phyloP scores from a whole-genome alignment of 345 rosid genomes.

The Isatis tinctoria region DNA sequence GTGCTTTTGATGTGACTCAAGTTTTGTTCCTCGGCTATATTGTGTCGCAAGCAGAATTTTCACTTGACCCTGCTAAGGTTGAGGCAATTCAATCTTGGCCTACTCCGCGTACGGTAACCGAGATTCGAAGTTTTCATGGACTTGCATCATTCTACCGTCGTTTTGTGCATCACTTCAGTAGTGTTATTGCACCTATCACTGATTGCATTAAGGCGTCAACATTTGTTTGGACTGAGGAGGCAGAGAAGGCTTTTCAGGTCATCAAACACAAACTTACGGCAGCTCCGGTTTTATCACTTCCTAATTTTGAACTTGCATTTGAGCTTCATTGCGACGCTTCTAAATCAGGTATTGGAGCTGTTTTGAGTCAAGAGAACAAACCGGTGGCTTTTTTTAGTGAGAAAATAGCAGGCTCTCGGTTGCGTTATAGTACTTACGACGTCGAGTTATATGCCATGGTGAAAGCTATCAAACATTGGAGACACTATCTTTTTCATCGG shows the following conservation, averaged over 20 bases:
- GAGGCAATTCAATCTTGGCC: background rate
- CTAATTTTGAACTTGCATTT: background rate
- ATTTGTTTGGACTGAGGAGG: background rate
- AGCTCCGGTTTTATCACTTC: background rate
- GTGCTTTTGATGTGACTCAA: background rate
- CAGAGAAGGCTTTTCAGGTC: background rate
- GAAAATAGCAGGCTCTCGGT: background rate
- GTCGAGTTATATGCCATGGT: background rate
- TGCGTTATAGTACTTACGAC: background rate
- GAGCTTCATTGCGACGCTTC: background rate
- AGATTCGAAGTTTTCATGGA: background rate
- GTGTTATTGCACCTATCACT: background rate
- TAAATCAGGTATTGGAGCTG: background rate
- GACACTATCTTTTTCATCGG: background rate
- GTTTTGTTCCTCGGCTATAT: background rate
- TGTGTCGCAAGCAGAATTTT: background rate
- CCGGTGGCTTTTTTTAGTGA: background rate
- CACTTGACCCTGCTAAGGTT: background rate
- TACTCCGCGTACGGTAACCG: rapidly evolving
- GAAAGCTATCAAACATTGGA: background rate
- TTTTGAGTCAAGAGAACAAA: background rate
- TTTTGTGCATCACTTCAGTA: background rate
- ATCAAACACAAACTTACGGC: background rate
- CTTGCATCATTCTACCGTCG: background rate
- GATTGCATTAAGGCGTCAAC: background rate